Evolutionary conservation across 345 rosid genomes (phyloP).

Genomic region (Rubroshorea leprosula): DNA sequence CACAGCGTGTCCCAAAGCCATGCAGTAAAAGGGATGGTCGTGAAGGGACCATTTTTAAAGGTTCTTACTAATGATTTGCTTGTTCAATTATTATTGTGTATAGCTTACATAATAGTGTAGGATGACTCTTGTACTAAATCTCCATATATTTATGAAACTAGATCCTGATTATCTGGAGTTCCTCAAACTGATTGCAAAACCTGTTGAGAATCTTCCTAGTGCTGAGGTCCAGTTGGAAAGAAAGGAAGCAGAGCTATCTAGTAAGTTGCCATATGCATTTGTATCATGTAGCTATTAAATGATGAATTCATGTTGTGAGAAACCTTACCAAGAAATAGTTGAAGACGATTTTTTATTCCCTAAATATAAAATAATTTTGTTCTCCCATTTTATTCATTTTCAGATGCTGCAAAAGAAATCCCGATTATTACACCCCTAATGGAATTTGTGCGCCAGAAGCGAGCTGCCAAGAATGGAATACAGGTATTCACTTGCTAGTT

Average conservation of each 20-base stretch:
- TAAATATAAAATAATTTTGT: not conserved
- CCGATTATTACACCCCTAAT: slow-evolving; percentile 64
- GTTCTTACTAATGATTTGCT: slow-evolving; percentile 14
- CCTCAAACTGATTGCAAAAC: slow-evolving; percentile 57
- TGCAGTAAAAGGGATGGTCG: slow-evolving; percentile 47
- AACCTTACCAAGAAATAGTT: not conserved
- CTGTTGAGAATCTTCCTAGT: slow-evolving; percentile 58
- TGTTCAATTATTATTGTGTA: not conserved
- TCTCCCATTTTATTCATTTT: not conserved
- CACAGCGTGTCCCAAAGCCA: slow-evolving; percentile 53
- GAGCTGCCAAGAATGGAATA: slow-evolving; percentile 51
- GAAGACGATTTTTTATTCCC: not conserved
- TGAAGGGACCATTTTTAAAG: slow-evolving; percentile 58
- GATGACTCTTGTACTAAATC: not conserved
- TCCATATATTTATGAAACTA: slow-evolving; percentile 8
- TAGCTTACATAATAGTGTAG: not conserved
- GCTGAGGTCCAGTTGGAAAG: slow-evolving; percentile 63
- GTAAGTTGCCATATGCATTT: slow-evolving; percentile 25
- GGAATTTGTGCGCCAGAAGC: slow-evolving; percentile 76
- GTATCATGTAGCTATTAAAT: not conserved
- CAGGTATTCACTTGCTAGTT: slow-evolving; percentile 31
- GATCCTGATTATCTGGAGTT: slow-evolving; percentile 72
- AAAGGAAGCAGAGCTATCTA: slow-evolving; percentile 59
- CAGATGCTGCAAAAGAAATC: slow-evolving; percentile 45
- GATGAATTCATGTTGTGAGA: not conserved